A percentile compares a stretch with the other conserved stretches of the same genome.
phyloP scores from a whole-genome alignment of 2,329 filamentous ascomycete species.

The Monosporascus sp. region DNA sequence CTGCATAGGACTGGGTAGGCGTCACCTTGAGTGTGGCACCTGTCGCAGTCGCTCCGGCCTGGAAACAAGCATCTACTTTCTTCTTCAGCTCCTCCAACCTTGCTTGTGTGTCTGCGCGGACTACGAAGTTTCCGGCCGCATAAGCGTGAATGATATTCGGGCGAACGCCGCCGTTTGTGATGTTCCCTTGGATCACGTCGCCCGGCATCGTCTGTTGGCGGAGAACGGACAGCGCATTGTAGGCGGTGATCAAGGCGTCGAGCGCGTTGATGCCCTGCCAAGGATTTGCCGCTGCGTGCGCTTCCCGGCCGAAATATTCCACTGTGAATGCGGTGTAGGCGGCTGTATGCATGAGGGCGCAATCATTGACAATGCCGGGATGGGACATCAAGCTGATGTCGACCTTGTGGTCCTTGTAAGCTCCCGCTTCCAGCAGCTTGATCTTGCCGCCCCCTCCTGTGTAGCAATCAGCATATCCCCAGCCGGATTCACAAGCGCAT shows the following conservation, averaged over 20 bases:
- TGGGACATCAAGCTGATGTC: conserved; percentile 38
- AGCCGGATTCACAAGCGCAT: neutral
- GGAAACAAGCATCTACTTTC: conserved; percentile 42
- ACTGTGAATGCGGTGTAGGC: conserved; percentile 45
- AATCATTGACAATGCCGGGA: conserved; percentile 36
- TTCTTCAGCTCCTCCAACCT: conserved; percentile 33
- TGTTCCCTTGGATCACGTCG: conserved; percentile 45
- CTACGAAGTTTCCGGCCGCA: conserved; percentile 26
- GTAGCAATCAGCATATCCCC: too few species aligned
- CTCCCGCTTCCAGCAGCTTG: conserved; percentile 37
- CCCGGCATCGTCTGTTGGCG: conserved; percentile 51
- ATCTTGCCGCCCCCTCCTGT: conserved; percentile 45
- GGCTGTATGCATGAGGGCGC: conserved; percentile 45
- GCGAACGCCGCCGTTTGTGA: conserved; percentile 46
- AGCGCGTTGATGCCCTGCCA: conserved; percentile 57
- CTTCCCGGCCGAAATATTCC: conserved; percentile 48
- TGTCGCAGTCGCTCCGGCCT: conserved; percentile 41
- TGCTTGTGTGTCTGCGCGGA: conserved; percentile 26
- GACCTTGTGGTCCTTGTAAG: conserved; percentile 34
- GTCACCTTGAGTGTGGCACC: conserved; percentile 44
- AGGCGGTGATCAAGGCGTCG: conserved; percentile 47
- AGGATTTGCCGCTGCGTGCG: conserved; percentile 52
- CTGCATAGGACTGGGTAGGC: conserved; percentile 39
- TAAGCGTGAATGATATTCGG: conserved; percentile 53
- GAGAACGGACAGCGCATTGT: conserved; percentile 44